Percentiles rank a stretch among this genome's conserved stretches.
phyloP scores from a whole-genome alignment of 2,329 filamentous ascomycete species.

The Thielaviopsis euricoi region DNA sequence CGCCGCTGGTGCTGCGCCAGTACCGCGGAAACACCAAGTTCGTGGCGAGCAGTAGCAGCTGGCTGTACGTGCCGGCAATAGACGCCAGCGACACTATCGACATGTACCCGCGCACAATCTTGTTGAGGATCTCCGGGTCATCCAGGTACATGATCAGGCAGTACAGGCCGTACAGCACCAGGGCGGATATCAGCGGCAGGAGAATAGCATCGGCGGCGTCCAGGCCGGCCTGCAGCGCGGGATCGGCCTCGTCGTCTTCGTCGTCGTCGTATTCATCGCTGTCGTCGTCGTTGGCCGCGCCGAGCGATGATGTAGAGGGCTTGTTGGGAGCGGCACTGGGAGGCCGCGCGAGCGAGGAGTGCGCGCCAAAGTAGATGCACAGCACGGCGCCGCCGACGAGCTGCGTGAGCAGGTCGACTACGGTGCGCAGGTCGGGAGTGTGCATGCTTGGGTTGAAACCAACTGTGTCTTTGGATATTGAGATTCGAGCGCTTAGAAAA shows the following conservation, averaged over 20 bases:
- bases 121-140: conserved; percentile 67
- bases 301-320: conserved; percentile 16
- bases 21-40: conserved; percentile 58
- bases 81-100: conserved; percentile 64
- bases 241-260: conserved; percentile 33
- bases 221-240: conserved; percentile 25
- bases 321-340: conserved; percentile 52
- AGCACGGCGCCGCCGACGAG: conserved; percentile 52
- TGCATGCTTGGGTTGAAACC: neutral
- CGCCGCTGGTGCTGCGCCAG: conserved; percentile 35
- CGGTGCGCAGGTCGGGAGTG: neutral
- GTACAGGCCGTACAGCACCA: conserved; percentile 61
- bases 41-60: conserved; percentile 45
- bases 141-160: conserved; percentile 78
- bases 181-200: conserved; percentile 63
- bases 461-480: too few species aligned
- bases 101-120: conserved; percentile 70
- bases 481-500: too few species aligned
- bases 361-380: conserved; percentile 70
- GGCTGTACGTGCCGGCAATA: conserved; percentile 56
- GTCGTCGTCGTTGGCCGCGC: conserved; percentile 17
- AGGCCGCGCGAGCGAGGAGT: conserved; percentile 71
- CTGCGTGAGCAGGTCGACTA: conserved; percentile 16
- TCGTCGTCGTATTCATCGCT: conserved; percentile 26
- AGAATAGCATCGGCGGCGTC: conserved; percentile 62